Base-by-base conservation (phyloP, 495 filamentous ascomycete genomes). In the Podospora tetraspora region DNA sequence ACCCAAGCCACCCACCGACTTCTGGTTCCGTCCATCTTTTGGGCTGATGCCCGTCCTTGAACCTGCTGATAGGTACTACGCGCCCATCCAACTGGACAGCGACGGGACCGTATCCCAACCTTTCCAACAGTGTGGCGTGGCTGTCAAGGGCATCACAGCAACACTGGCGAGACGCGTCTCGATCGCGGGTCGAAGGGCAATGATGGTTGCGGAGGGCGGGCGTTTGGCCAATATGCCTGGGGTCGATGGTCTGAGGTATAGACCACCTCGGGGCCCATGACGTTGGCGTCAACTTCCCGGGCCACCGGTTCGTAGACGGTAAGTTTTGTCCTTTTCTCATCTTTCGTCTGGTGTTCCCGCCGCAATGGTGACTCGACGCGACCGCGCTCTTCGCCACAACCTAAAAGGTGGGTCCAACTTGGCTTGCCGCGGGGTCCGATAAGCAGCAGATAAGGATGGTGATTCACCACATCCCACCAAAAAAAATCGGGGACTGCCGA, bases 391-490 rank as follows among this genome's bases (percentile, higher is more conserved):
- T 16, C 34, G 13, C 34, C 13, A 5, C 34, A 4, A 16, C 34
- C 34, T 13, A 43, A n/a, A 19, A n/a, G 43, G 43, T 52, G 43
- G 19, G 43, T n/a, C 43, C 19, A n/a, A 52, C 37, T 27, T 3
- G 1, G 16, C n/a, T 9, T n/a, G 43, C 72, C 71, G 70, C 68
- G 71, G 68, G 69, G 34, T 43, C 16, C 57, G 73, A 73, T 75
- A 73, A 75, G 27, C 0, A 27, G 71, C 0, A 27, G 71, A 73
- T 71, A 69, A 73, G 69, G 63, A 37, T 12, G 19, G 9, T 16
- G 7, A 24, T 23, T 22, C 23, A 62, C 22, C 37, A 29, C 52
- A 58, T 65, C 69, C 72, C 69, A 64, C 69, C 69, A 66, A 71
- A 73, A 73, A 73, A 62, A 63, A 68, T 71, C 57, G 59, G 69